Evolutionary conservation across 805 yeast species (phyloP), one percentile per base, ranked within the genome.

Genomic region (Debaryomyces tyrocola): DNA sequence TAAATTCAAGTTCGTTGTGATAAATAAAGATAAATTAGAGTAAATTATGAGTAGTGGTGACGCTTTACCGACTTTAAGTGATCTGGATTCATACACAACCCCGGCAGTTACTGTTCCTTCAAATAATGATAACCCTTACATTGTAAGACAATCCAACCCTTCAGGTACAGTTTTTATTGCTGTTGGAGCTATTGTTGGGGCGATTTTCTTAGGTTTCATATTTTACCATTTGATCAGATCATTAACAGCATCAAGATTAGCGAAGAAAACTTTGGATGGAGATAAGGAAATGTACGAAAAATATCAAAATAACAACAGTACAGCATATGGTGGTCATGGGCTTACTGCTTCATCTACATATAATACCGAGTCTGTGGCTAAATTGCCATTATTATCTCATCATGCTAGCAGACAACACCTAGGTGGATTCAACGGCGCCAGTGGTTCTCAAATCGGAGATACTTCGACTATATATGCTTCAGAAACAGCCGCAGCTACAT

Each of bases 141-240:
- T 89, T 15, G 65, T 77, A 53, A 64, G 69, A 39, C 64, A 82
- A 5, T 59, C 59, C 17, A 71, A 74, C 39, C 88, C 90, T 1
- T 75, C 79, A 40, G 96, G 96, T 1, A 85, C 94, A 0, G 90
- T 90, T 2, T 89, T 88, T 66, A 89, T 90, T 43, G 85, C 87
- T 0, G 85, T 88, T 37, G 96, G 95, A 1, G 72, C 85, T 9
- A 73, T 84, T 33, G 80, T 84, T 4, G 87, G 84, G 0, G 82
- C 80, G 33, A 67, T 86, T 4, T 63, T 83, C 17, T 50, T 84
- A 3, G 74, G 73, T 1, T 71, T 85, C 34, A 52, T 78, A 9
- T 52, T 73, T 11, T 83, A 85, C 78, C 79, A 84, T 53, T 56
- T 77, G 18, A 61, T 78, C 20, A 68, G 74, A 36, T 77, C 79